These are phyloP conservation scores for Tetracladium maxilliforme DNA, from an alignment of 2,329 filamentous ascomycete species.

Conservation along the genomic window DNA sequence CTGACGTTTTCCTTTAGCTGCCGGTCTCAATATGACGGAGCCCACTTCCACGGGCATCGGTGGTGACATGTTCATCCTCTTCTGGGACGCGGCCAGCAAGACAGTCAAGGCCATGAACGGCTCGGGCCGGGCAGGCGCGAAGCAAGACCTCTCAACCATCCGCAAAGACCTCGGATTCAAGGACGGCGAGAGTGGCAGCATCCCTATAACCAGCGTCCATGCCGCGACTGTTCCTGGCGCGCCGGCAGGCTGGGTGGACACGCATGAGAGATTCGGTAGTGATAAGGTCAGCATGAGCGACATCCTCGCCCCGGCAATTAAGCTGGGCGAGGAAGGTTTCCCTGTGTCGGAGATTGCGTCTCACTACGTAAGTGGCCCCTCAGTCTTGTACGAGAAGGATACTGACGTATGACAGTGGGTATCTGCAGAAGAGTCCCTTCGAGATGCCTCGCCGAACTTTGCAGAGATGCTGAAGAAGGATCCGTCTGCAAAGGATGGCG, in stretches of 20 bases:
- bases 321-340: conserved; percentile 76
- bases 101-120: conserved; percentile 82
- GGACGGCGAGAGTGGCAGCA: conserved; percentile 36
- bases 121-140: conserved; percentile 66
- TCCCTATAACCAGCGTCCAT: conserved; percentile 65
- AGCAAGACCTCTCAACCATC: conserved; percentile 54
- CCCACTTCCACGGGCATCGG: conserved; percentile 89
- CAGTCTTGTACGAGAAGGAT: no score
- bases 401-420: conserved; percentile 49
- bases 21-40: conserved; percentile 85
- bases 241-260: conserved; percentile 85
- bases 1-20: conserved; percentile 36
- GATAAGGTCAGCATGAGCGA: conserved; percentile 65
- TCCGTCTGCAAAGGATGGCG: conserved; percentile 48
- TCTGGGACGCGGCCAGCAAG: conserved; percentile 70
- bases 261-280: conserved; percentile 77
- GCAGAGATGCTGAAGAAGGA: conserved; percentile 79
- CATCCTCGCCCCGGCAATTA: conserved; percentile 70
- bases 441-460: conserved; percentile 69
- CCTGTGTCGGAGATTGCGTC: conserved; percentile 64
- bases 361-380: conserved; percentile 8
- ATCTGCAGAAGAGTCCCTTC: conserved; percentile 44
- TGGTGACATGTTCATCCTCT: conserved; percentile 94
- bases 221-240: conserved; percentile 82
- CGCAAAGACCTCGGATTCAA: conserved; percentile 53